These are phyloP conservation scores for Irpex sp. DNA, from an alignment of 1,284 basidiomycete genomes.

Conservation along the genomic window DNA sequence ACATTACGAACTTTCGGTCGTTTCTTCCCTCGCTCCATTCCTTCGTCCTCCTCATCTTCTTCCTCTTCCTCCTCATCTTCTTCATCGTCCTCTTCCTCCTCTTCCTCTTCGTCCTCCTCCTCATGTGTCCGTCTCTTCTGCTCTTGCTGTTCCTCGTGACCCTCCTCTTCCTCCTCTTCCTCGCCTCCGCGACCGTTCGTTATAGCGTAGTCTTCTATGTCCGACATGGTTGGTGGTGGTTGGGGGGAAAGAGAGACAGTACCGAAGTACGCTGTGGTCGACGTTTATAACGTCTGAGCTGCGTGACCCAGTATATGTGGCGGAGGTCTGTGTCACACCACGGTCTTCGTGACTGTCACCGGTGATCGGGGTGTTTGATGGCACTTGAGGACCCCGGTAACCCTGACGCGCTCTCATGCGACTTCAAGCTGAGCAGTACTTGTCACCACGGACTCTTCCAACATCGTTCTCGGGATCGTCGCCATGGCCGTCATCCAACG, in stretches of 20 bases:
- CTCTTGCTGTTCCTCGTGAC: conserved; percentile 26
- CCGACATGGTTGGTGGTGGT: conserved; percentile 40
- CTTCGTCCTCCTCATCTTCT: conserved; percentile 38
- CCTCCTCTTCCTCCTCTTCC: conserved; percentile 33
- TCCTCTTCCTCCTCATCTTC: conserved; percentile 48
- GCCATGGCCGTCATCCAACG: conserved; percentile 43
- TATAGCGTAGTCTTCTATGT: conserved; percentile 42
- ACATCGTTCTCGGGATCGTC: background rate
- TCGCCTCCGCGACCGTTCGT: conserved; percentile 13
- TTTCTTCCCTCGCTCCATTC: conserved; percentile 42
- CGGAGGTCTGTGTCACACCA: background rate
- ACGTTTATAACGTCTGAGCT: background rate
- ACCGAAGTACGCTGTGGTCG: background rate
- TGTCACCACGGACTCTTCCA: background rate
- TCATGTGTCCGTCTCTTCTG: conserved; percentile 26
- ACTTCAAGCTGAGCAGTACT: no score
- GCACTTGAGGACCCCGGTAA: background rate
- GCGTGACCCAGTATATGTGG: background rate
- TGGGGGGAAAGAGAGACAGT: conserved; percentile 9
- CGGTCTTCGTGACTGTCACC: background rate
- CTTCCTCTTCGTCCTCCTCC: conserved; percentile 49
- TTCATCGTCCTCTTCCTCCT: conserved; percentile 46
- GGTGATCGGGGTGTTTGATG: background rate
- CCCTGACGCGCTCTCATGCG: background rate
- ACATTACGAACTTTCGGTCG: conserved; percentile 47